Base-by-base conservation (phyloP, 148 eudicot genomes). In the Amaranthus palmeri region DNA sequence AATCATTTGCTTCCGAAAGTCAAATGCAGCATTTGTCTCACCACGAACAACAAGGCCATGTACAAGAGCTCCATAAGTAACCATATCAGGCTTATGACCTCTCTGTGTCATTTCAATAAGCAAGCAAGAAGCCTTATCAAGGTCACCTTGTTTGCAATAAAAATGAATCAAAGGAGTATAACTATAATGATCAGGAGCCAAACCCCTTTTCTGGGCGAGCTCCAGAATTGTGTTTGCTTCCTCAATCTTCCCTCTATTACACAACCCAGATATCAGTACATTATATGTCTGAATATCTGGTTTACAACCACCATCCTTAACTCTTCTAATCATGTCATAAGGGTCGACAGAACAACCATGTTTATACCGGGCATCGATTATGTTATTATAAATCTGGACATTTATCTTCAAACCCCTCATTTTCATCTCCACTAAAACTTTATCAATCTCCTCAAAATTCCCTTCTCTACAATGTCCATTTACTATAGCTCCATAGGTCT, bases 211-310 rank as follows among this genome's bases (percentile, higher is more conserved):
- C 8, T 40, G 66, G 17, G 83, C 86, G 71, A 82, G 83, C 54
- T 83, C 74, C 11, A 93, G 78, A 80, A 87, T 74, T 52, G 80
- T 70, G 71, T 83, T 80, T 53, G 98, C 98, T 75, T 86, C 91
- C 73, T 72, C 77, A 72, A 89, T 77, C 70, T 86, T 91, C 73
- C 87, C 97, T 54, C 52, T 72, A 49, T 68, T 74, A 79, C 96
- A 87, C 17, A 85, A 77, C 65, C 85, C 86, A 66, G 65, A 81
- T 57, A 93, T 86, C 68, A 91, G 68, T 61, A 70, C 88, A 73
- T 93, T 93, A 68, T 77, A 93, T 18, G 97, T 93, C 75, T 81
- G 80, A 51, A 91, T 83, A 75, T 93, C 96, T 4, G 96, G 92
- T 56, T 85, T 76, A 81, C 84, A 82, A 63, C 84, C 85, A 67